Evolutionary conservation across 805 yeast genomes (phyloP).

Genomic region (Yarrowia phangngaensis): DNA sequence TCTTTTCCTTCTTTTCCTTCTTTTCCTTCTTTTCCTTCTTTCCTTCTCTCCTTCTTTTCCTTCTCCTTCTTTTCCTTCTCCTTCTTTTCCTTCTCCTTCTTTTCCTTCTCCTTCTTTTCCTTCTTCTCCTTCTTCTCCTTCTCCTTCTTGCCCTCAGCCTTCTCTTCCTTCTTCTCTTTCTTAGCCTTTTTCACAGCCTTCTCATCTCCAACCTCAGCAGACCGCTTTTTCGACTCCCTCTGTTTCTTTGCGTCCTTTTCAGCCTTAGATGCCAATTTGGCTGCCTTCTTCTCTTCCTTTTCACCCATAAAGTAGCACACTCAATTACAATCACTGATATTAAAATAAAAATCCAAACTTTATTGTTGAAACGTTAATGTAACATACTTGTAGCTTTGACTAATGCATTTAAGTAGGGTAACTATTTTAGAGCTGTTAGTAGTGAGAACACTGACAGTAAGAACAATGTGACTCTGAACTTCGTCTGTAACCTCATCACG

Average conservation of each 20-base stretch:
- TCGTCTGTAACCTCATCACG: no score
- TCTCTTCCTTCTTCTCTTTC: constrained; percentile 1
- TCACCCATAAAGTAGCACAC: constrained; percentile 18
- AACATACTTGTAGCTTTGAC: no score
- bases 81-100: constrained; percentile 26
- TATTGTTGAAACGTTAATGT: no score
- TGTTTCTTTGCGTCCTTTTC: background rate
- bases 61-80: constrained; percentile 26
- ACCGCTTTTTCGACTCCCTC: background rate
- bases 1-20: constrained; percentile 24
- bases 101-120: constrained; percentile 23
- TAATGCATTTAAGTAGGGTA: no score
- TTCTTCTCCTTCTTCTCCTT: constrained; percentile 7
- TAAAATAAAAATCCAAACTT: no score
- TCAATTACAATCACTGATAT: no score
- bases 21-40: constrained; percentile 20
- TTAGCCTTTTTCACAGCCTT: constrained; percentile 16
- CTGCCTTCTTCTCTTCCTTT: constrained; percentile 26
- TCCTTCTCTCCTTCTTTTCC: constrained; percentile 20
- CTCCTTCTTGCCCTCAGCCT: constrained; percentile 6
- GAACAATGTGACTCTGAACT: no score
- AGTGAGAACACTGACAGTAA: no score
- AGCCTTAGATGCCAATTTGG: constrained; percentile 11
- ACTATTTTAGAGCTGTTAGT: no score
- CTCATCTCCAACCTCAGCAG: background rate